A percentile compares a stretch with the other conserved stretches of the same genome.
These are phyloP conservation scores for Aureobasidium subglaciale DNA, from an alignment of 2,329 filamentous ascomycete genomes.

Conservation along the genomic window DNA sequence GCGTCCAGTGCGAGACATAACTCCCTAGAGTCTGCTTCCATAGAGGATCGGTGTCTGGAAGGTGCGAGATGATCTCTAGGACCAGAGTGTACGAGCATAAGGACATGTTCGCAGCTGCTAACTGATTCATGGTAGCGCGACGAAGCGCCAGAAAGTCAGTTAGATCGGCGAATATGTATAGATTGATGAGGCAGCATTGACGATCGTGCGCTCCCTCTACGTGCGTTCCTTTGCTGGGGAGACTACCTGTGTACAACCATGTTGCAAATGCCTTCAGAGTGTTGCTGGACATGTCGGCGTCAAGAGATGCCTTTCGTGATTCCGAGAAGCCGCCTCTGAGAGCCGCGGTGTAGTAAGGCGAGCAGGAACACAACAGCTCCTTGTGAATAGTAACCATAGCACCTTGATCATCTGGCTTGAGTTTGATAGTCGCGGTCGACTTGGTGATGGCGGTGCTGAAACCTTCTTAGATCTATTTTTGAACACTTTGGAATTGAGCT, in stretches of 20 bases:
- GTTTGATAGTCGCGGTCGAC: no score
- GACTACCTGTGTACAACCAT: neutral
- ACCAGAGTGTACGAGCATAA: no score
- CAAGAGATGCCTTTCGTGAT: neutral
- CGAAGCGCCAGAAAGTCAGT: neutral
- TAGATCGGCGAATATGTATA: conserved; percentile 1
- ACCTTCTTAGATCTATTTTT: no score
- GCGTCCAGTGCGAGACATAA: neutral
- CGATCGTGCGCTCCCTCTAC: no score
- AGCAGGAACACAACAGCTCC: conserved; percentile 3
- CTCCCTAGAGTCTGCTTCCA: neutral
- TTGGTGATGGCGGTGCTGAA: no score
- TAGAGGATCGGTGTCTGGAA: neutral
- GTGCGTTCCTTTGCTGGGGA: no score
- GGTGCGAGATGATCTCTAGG: neutral
- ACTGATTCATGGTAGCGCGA: neutral
- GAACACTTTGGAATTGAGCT: no score
- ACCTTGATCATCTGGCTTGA: no score
- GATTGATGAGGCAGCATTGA: no score
- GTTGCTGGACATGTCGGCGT: no score
- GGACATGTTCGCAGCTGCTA: neutral
- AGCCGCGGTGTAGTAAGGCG: neutral
- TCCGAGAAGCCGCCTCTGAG: neutral
- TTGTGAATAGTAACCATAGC: no score
- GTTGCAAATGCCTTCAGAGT: no score